Evolutionary conservation across 805 yeast species (phyloP), one percentile per base, ranked within the genome.

Genomic region (Suhomyces emberorum): DNA sequence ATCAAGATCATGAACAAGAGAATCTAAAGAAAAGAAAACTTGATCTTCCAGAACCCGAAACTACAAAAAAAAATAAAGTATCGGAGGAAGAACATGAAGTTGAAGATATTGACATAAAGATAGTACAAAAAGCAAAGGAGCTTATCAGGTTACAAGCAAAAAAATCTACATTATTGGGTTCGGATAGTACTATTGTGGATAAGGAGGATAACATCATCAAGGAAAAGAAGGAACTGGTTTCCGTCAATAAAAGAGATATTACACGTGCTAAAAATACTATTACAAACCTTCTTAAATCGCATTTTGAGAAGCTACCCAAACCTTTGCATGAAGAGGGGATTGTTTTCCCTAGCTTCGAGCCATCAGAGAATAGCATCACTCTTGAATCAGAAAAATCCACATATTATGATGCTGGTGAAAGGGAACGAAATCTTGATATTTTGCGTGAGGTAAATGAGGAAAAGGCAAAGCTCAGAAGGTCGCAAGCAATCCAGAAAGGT

Each of bases 401-500:
- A 16, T 23, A 7, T 23, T 10, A 34, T 2, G 68, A 62, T 25
- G 43, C 49, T 18, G 57, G 56, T 1, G 63, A 57, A 29, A 33
- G 51, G 10, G 25, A 52, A 3, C 42, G 57, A 21, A 50, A 49
- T 29, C 30, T 56, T 25, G 54, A 54, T 35, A 38, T 49, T 10
- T 44, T 51, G 12, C 49, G 51, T 26, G 51, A 51, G 39, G 46
- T 56, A 3, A 59, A 54, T 7, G 59, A 51, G 15, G 60, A 60
- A 36, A 50, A 49, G 37, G 53, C 61, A 4, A 54, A 51, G 23
- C 44, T 60, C 6, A 53, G 77, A 26, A 48, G 77, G 32, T 72
- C 83, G 0, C 68, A 61, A 39, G 79, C 63, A 1, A 54, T 76
- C 1, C 76, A 72, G 47, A 52, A 55, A 33, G 72, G 64, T 0